Conservation (phyloP, 495 filamentous ascomycete species). For the Xylaria bambusicola region DNA sequence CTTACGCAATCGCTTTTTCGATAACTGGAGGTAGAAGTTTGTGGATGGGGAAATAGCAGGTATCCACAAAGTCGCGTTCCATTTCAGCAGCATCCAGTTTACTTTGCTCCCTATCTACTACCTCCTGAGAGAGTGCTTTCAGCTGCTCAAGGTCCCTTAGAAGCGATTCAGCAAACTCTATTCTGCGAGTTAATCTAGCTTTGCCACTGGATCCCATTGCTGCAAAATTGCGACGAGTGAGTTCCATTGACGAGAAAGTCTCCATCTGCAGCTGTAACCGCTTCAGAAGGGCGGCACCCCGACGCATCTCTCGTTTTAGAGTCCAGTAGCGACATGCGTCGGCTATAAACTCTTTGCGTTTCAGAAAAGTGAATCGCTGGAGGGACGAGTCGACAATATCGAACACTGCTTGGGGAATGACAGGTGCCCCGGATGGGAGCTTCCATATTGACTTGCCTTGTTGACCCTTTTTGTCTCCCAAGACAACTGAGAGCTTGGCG, state of each 20-base stretch:
- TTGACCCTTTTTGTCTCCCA: conserved; percentile 69
- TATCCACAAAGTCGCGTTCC: conserved; percentile 76
- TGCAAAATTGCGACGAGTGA: conserved; percentile 88
- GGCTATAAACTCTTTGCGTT: conserved; percentile 85
- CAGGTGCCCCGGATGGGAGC: conserved; percentile 89
- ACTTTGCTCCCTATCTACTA: conserved; percentile 69
- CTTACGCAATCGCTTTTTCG: conserved; percentile 72
- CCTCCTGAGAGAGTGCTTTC: conserved; percentile 63
- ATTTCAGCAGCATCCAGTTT: conserved; percentile 77
- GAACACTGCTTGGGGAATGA: conserved; percentile 84
- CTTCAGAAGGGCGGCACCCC: conserved; percentile 89
- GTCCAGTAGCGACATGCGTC: conserved; percentile 98
- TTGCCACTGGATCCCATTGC: conserved; percentile 85
- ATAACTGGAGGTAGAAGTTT: conserved; percentile 77
- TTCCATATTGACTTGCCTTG: conserved; percentile 81
- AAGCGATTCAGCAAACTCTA: conserved; percentile 81
- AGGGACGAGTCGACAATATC: conserved; percentile 79
- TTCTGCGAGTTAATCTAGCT: conserved; percentile 73
- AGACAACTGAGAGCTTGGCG: conserved; percentile 56
- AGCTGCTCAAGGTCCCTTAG: conserved; percentile 75
- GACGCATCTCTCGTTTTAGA: conserved; percentile 86
- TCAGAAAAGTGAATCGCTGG: conserved; percentile 75
- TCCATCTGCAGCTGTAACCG: conserved; percentile 92
- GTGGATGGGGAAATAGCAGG: conserved; percentile 84
- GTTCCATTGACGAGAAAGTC: conserved; percentile 93